Conservation (phyloP, 2,329 filamentous ascomycete genomes). For the Ophiostoma piceae region DNA sequence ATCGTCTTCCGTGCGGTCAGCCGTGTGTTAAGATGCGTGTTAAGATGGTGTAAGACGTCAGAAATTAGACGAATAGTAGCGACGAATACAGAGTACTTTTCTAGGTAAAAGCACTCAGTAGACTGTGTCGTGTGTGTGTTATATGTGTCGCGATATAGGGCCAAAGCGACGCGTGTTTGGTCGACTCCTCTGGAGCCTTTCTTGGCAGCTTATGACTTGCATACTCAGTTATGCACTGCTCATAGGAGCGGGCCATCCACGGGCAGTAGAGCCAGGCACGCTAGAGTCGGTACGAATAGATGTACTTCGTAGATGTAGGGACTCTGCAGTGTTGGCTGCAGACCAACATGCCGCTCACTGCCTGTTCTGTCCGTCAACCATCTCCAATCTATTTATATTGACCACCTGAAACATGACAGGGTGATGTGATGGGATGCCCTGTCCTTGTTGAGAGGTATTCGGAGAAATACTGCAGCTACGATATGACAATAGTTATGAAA, state of each 20-base stretch:
- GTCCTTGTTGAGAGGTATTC: neutral
- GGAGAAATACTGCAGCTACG: neutral
- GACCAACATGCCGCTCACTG: neutral
- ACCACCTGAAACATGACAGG: constrained; percentile 6
- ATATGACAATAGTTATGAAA: neutral
- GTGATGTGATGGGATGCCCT: neutral
- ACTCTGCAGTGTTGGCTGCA: neutral
- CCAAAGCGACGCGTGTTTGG: constrained; percentile 3
- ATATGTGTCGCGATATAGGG: constrained; percentile 9
- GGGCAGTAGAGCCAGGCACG: neutral
- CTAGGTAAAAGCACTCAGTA: neutral
- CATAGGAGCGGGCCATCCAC: too few species aligned
- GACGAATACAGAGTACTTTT: neutral
- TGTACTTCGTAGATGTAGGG: too few species aligned
- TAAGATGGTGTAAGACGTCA: neutral
- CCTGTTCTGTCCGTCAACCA: neutral
- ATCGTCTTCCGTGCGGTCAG: neutral
- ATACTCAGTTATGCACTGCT: neutral
- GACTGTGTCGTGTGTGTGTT: constrained; percentile 7
- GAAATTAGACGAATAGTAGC: neutral
- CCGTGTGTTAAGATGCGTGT: neutral
- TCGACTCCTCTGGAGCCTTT: neutral
- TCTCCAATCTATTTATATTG: constrained; percentile 3
- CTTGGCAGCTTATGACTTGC: constrained; percentile 6
- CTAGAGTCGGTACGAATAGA: neutral